phyloP scores from a whole-genome alignment of 1,284 basidiomycete genomes.

The Tylopilus sp. region DNA sequence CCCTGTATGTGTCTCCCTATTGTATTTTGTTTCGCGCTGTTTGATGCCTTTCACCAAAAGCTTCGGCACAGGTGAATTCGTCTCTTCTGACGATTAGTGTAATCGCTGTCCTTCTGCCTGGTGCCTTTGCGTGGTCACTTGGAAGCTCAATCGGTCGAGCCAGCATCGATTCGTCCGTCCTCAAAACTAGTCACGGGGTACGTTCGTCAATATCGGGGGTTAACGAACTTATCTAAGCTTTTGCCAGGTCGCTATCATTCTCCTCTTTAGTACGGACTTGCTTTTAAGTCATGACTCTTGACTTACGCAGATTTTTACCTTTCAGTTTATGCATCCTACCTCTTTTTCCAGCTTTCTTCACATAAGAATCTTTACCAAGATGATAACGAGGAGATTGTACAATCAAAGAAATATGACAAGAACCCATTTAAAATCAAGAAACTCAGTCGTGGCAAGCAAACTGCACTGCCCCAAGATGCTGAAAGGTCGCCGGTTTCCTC shows the following conservation, averaged over 20 bases:
- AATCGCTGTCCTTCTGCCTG: slow-evolving; percentile 77
- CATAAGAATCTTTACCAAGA: slow-evolving; percentile 75
- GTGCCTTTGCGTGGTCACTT: slow-evolving; percentile 53
- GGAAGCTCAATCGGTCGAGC: slow-evolving; percentile 32
- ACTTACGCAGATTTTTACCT: slow-evolving; percentile 1
- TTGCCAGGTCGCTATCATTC: slow-evolving; percentile 66
- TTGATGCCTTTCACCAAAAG: slow-evolving; percentile 36
- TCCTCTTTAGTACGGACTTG: slow-evolving; percentile 64
- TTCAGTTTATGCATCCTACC: slow-evolving; percentile 66
- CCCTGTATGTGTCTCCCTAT: slow-evolving; percentile 42
- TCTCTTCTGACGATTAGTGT: slow-evolving; percentile 77
- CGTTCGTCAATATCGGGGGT: slow-evolving; percentile 24
- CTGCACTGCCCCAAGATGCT: not conserved
- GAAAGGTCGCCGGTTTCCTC: slow-evolving; percentile 5
- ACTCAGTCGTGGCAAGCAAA: slow-evolving; percentile 12
- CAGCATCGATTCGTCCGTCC: slow-evolving; percentile 47
- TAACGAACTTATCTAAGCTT: slow-evolving; percentile 9
- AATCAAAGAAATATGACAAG: slow-evolving; percentile 23
- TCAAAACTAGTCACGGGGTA: slow-evolving; percentile 78
- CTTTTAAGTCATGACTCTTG: not conserved
- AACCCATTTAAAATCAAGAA: slow-evolving; percentile 32
- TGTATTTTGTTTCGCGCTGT: slow-evolving; percentile 1
- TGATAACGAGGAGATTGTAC: slow-evolving; percentile 32
- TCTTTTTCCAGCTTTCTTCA: slow-evolving; percentile 84
- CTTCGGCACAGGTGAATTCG: slow-evolving; percentile 76